phyloP scores from a whole-genome alignment of 345 rosid species.

The Eucalyptus pauciflora region DNA sequence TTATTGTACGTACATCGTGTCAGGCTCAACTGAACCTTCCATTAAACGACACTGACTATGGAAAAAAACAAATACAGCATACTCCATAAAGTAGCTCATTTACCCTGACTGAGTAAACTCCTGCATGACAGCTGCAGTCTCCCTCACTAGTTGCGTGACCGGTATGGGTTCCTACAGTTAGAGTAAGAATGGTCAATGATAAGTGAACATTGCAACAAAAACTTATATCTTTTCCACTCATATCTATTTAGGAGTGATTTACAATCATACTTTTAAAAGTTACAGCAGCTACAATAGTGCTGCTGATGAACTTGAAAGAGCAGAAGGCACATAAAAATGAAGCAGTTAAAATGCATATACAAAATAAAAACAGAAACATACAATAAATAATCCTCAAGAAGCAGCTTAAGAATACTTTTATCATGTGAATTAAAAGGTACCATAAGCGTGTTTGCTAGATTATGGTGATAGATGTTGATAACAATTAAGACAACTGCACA shows the following conservation, averaged over 20 bases:
- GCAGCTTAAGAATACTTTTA: not conserved
- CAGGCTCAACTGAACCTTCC: not conserved
- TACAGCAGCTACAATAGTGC: not conserved
- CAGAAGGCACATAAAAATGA: not conserved
- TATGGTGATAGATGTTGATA: not conserved
- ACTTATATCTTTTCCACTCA: not conserved
- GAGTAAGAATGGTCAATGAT: not conserved
- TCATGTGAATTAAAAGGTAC: not conserved
- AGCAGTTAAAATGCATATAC: not conserved
- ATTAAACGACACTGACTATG: not conserved
- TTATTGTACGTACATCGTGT: not conserved
- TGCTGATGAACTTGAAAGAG: not conserved
- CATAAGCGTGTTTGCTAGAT: not conserved
- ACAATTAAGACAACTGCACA: not conserved
- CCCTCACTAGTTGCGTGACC: conserved; percentile 96
- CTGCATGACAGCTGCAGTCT: conserved; percentile 97
- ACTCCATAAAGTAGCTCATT: not conserved
- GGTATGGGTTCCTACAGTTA: conserved; percentile 79
- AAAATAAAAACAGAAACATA: not conserved
- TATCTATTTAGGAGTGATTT: not conserved
- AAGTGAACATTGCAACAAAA: not conserved
- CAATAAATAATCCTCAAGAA: not conserved
- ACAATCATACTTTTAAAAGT: not conserved
- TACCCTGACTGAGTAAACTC: conserved; percentile 98
- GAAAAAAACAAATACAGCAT: not conserved